phyloP scores from a whole-genome alignment of 495 filamentous ascomycete genomes.

The Neurospora hispaniola region DNA sequence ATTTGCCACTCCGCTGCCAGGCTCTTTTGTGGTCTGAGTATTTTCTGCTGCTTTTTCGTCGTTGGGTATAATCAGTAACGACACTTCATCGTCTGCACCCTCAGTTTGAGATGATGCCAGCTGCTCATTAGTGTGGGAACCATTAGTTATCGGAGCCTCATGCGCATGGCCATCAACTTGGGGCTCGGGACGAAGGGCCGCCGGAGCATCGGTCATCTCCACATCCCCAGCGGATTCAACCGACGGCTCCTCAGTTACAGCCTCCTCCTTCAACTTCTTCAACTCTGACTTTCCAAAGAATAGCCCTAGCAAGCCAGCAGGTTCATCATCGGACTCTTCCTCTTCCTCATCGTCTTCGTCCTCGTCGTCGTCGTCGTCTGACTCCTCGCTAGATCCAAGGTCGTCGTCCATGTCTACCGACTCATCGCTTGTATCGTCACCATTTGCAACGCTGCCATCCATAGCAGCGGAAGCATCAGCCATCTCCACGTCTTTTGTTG shows the following conservation, averaged over 20 bases:
- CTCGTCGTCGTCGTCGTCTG: constrained; percentile 20
- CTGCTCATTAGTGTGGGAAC: neutral
- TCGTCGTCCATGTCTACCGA: constrained; percentile 88
- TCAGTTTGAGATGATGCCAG: neutral
- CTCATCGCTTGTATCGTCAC: constrained; percentile 64
- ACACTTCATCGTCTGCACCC: neutral
- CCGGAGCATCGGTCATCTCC: constrained; percentile 26
- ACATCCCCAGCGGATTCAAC: constrained; percentile 10
- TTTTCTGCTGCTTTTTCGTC: neutral
- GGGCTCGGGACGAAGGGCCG: constrained; percentile 16
- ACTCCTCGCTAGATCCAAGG: constrained; percentile 55
- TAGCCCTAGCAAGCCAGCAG: constrained; percentile 57
- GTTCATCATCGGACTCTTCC: constrained; percentile 42
- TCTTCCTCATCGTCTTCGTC: constrained; percentile 40
- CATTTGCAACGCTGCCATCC: constrained; percentile 20
- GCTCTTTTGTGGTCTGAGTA: neutral
- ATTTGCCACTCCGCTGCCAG: neutral
- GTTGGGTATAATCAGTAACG: neutral
- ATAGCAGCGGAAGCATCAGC: constrained; percentile 7
- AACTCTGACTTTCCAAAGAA: constrained; percentile 41
- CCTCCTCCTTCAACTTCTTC: constrained; percentile 30
- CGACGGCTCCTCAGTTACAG: constrained; percentile 1
- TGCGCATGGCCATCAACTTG: constrained; percentile 2
- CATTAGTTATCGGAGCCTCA: neutral
- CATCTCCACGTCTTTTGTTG: constrained; percentile 8